These are phyloP conservation scores for Themeda triandra DNA, from an alignment of 176 grass and related monocot genomes.

Conservation along the genomic window DNA sequence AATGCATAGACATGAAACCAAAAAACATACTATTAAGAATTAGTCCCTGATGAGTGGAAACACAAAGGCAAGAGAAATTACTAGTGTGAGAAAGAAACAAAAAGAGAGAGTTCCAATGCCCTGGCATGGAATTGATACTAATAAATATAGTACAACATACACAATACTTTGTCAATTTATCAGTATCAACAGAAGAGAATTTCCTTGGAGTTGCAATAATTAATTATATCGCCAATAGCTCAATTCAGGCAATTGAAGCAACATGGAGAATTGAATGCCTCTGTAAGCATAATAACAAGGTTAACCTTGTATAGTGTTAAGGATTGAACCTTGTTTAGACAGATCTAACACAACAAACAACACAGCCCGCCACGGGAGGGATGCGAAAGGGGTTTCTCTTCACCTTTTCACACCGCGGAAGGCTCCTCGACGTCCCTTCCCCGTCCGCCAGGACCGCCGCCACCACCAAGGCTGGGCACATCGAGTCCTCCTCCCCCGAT, in stretches of 20 bases:
- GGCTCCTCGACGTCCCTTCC: constrained; percentile 51
- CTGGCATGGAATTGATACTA: background rate
- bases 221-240: constrained; percentile 41
- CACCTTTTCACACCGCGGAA: constrained; percentile 57
- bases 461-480: constrained; percentile 22
- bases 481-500: constrained; percentile 19
- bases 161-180: constrained; percentile 20
- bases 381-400: constrained; percentile 32
- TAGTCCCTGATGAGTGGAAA: background rate
- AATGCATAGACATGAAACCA: background rate
- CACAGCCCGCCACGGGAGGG: constrained; percentile 8
- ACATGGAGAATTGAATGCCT: constrained; percentile 1
- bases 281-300: constrained; percentile 26
- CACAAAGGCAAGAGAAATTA: background rate
- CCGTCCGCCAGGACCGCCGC: constrained; percentile 4
- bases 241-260: constrained; percentile 43
- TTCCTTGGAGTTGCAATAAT: constrained; percentile 8
- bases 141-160: constrained; percentile 2
- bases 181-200: constrained; percentile 4
- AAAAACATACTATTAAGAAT: background rate
- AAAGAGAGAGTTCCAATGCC: background rate
- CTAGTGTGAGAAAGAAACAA: background rate
- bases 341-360: constrained; percentile 46
- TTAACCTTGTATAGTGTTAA: constrained; percentile 32
- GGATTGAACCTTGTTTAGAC: constrained; percentile 27